Evolutionary conservation across 345 rosid species (phyloP).

Genomic region (Corchorus olitorius): DNA sequence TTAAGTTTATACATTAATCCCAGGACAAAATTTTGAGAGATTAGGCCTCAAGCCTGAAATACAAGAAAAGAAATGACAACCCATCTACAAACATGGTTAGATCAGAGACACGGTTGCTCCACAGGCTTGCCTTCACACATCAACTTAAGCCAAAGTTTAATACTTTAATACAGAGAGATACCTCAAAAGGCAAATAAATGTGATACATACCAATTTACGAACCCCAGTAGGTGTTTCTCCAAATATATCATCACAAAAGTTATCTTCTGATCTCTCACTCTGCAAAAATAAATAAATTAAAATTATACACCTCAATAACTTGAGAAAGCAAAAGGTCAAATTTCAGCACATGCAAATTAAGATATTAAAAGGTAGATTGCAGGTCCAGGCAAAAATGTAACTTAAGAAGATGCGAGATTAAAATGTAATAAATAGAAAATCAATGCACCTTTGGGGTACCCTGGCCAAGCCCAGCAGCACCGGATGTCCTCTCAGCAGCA

Average conservation of each 20-base stretch:
- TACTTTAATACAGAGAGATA: not conserved
- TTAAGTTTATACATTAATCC: no score
- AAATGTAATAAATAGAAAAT: not conserved
- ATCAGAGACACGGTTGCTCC: no score
- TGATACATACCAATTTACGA: slow-evolving; percentile 55
- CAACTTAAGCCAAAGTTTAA: no score
- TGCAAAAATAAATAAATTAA: slow-evolving; percentile 41
- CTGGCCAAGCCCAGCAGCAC: slow-evolving; percentile 83
- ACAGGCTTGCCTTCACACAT: no score
- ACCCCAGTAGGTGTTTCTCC: slow-evolving; percentile 90
- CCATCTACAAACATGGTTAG: no score
- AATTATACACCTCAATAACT: slow-evolving; percentile 6
- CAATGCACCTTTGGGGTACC: slow-evolving; percentile 89
- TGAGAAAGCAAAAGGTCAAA: slow-evolving; percentile 24
- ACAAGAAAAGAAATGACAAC: no score
- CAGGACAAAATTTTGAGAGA: no score
- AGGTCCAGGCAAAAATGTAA: slow-evolving; percentile 2
- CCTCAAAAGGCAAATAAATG: not conserved
- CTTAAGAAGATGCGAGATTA: not conserved
- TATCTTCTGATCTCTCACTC: slow-evolving; percentile 86
- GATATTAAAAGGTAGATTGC: slow-evolving; percentile 16
- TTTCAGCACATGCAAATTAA: slow-evolving; percentile 31
- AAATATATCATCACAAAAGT: slow-evolving; percentile 89
- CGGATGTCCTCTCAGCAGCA: slow-evolving; percentile 43
- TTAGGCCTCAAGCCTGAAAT: no score